phyloP scores from a whole-genome alignment of 1,284 basidiomycete species.

The Ganoderma meredithae region DNA sequence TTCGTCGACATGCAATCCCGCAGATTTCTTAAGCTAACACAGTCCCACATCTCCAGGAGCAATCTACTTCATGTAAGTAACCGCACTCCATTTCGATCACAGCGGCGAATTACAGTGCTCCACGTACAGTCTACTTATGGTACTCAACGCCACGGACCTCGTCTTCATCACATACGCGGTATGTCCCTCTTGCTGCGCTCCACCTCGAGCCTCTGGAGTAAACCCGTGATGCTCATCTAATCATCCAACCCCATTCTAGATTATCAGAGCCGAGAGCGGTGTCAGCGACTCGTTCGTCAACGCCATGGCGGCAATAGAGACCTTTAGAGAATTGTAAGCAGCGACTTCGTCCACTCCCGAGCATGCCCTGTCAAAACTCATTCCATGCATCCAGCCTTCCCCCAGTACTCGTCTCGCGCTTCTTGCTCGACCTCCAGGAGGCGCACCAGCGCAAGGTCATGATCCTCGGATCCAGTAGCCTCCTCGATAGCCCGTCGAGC shows the following conservation, averaged over 20 bases:
- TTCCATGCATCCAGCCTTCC: not conserved
- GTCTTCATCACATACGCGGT: not conserved
- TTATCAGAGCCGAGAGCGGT: not conserved
- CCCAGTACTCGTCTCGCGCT: not conserved
- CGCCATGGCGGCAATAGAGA: not conserved
- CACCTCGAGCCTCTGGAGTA: not conserved
- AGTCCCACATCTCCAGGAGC: not conserved
- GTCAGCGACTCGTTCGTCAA: not conserved
- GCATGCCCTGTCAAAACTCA: not conserved
- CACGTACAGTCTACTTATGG: not conserved
- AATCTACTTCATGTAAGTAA: not conserved
- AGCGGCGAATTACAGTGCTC: not conserved
- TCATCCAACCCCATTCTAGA: not conserved
- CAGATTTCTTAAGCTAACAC: not conserved
- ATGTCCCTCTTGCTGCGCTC: not conserved
- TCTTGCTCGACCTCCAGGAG: constrained; percentile 1
- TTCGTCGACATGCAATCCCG: not conserved
- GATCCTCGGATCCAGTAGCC: not conserved
- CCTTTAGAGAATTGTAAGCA: not conserved
- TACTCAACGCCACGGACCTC: not conserved
- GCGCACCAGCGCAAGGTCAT: constrained; percentile 2
- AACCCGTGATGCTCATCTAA: not conserved
- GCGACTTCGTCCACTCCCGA: no score
- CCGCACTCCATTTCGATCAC: not conserved
- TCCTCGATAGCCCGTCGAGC: not conserved